A percentile compares a stretch with the other conserved stretches of the same genome.
Evolutionary conservation across 164 flowering plant species (phyloP).

Genomic region (Sextonia rubra): DNA sequence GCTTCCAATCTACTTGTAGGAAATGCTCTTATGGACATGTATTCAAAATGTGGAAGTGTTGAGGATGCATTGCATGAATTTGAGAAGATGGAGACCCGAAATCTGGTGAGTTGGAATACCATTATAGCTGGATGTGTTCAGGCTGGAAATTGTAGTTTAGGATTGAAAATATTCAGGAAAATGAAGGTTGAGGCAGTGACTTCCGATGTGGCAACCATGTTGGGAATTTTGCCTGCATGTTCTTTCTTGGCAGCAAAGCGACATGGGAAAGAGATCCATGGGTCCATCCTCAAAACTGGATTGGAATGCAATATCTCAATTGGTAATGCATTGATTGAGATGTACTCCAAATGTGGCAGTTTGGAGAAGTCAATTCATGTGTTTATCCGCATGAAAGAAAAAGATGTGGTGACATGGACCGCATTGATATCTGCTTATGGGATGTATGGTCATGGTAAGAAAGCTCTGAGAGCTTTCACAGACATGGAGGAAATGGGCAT

Average conservation of each 20-base stretch:
- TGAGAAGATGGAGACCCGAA: conserved; percentile 26
- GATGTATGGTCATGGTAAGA: conserved; percentile 42
- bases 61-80: conserved; percentile 9
- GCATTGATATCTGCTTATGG: conserved; percentile 39
- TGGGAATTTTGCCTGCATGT: conserved; percentile 41
- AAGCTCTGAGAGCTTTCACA: conserved; percentile 31
- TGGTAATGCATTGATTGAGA: conserved; percentile 51
- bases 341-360: conserved; percentile 57
- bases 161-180: conserved; percentile 28
- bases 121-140: conserved; percentile 41
- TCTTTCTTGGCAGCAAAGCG: conserved; percentile 39
- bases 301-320: conserved; percentile 36
- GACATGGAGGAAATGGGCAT: conserved; percentile 30
- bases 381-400: conserved; percentile 34
- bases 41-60: conserved; percentile 63
- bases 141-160: conserved; percentile 28
- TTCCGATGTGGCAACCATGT: conserved; percentile 35
- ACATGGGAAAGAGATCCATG: conserved; percentile 55
- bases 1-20: conserved; percentile 23
- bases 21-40: conserved; percentile 76
- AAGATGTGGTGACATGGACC: conserved; percentile 53
- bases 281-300: conserved; percentile 34
- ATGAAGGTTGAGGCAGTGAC: conserved; percentile 39
- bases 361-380: conserved; percentile 28
- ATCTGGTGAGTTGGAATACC: conserved; percentile 54